These are phyloP conservation scores for Candida argentea DNA, from an alignment of 805 yeast species.

Conservation along the genomic window DNA sequence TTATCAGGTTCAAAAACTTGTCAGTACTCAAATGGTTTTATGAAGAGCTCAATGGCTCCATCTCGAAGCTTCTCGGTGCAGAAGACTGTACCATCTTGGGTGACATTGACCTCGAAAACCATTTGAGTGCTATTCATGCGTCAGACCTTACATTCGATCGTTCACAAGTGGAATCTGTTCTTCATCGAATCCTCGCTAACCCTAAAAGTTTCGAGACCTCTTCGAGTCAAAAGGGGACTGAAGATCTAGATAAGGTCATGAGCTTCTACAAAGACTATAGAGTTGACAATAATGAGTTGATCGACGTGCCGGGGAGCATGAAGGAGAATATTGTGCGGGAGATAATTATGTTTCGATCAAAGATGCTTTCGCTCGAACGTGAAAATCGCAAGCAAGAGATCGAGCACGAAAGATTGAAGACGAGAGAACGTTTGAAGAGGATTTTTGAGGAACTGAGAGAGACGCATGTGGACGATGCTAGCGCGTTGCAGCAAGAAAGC, in stretches of 20 bases:
- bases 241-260: slow-evolving; percentile 25
- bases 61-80: no score
- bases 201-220: slow-evolving; percentile 12
- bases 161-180: neutral
- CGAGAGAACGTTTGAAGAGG: slow-evolving; percentile 37
- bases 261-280: slow-evolving; percentile 32
- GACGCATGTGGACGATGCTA: slow-evolving; percentile 8
- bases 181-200: slow-evolving; percentile 7
- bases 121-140: no score
- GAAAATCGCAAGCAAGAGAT: slow-evolving; percentile 40
- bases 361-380: slow-evolving; percentile 42
- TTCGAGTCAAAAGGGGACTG: slow-evolving; percentile 16
- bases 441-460: slow-evolving; percentile 29
- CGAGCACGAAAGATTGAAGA: slow-evolving; percentile 37
- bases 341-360: slow-evolving; percentile 46
- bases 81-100: no score
- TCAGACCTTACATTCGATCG: no score
- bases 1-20: slow-evolving; percentile 17
- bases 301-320: slow-evolving; percentile 46
- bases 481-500: neutral
- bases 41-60: neutral
- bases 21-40: slow-evolving; percentile 9
- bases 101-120: no score
- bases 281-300: slow-evolving; percentile 47
- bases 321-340: slow-evolving; percentile 42